Evolutionary conservation across 148 eudicot species (phyloP), one percentile per base, ranked within the genome.

Genomic region (Rhododendron henanense): DNA sequence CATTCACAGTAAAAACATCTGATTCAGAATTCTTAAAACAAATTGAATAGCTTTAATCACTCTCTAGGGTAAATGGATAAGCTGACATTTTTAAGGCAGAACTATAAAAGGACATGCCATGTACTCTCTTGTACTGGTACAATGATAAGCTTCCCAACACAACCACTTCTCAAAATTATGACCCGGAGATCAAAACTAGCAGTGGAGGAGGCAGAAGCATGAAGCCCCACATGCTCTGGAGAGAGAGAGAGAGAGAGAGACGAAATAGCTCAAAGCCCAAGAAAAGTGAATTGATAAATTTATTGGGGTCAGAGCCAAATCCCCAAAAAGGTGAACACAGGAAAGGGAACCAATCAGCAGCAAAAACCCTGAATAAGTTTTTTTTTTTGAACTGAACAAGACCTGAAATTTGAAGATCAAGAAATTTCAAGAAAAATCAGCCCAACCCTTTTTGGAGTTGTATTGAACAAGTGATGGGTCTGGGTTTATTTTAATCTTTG

Each of bases 201-300:
- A 83, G 79, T 87, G 31, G 82, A 48, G 83, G 86, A 83, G 67
- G 86, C 85, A 87, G 57, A 18, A 83, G 74, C 18, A 25, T 61
- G 37, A 65, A 77, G 78, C 69, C 88, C 88, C 85, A 87, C 88
- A 83, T 87, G 83, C 14, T 63, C 77, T 39, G 67, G 83, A 78
- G 69, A 87, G 85, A 87, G 88, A 86, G 82, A 76, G 82, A 76
- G 86, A 84, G 85, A 76, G 82, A 85, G 84, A 87, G 85, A 83
- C 33, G 57, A 11, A 83, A 41, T 45, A 51, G 81, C 79, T 41
- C 86, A 83, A 82, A 55, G 82, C 77, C 77, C 88, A 75, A 82
- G 69, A 23, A 51, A 21, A 35, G 48, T 44, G 6, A 10, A 23
- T 67, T 63, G 51, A 80, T 67, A 80, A 79, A 21, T 79, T 37